phyloP scores from a whole-genome alignment of 2,329 filamentous ascomycete genomes.

The Annulohypoxylon truncatum region DNA sequence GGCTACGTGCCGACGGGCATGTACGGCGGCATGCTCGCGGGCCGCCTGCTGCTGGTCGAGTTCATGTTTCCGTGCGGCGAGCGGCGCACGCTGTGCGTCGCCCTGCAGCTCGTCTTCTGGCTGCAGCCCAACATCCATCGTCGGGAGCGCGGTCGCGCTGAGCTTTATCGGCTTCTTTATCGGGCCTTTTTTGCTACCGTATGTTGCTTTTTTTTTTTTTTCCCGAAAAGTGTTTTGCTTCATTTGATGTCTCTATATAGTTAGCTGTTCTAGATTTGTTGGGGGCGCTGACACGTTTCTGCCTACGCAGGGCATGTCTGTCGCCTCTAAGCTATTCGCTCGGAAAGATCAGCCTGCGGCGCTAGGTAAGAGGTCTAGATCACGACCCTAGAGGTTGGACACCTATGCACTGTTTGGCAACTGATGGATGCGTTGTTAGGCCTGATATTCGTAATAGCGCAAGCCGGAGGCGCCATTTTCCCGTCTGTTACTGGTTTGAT shows the following conservation, averaged over 20 bases:
- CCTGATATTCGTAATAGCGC: conserved; percentile 63
- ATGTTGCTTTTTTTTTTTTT: conserved; percentile 34
- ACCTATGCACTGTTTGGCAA: background rate
- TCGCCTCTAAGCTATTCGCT: conserved; percentile 62
- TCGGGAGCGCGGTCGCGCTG: conserved; percentile 61
- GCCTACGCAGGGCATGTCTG: conserved; percentile 61
- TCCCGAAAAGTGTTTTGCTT: background rate
- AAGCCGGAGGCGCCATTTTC: conserved; percentile 63
- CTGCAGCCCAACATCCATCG: conserved; percentile 74
- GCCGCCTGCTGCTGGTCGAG: conserved; percentile 67
- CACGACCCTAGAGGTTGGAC: background rate
- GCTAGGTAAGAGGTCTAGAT: conserved; percentile 52
- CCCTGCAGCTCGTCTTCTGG: conserved; percentile 70
- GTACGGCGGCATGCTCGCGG: conserved; percentile 68
- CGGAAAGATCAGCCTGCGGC: conserved; percentile 60
- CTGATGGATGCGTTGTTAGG: conserved; percentile 37
- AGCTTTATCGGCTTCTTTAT: conserved; percentile 65
- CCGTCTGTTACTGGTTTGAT: conserved; percentile 63
- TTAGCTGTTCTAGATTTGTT: background rate
- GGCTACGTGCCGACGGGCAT: conserved; percentile 72
- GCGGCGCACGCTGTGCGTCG: conserved; percentile 63
- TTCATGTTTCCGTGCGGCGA: conserved; percentile 70
- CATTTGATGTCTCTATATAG: background rate
- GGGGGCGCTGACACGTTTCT: background rate
- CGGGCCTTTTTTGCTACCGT: conserved; percentile 67